Evolutionary conservation across 2,329 filamentous ascomycete species (phyloP).

Genomic region (Arachnomyces sp.): DNA sequence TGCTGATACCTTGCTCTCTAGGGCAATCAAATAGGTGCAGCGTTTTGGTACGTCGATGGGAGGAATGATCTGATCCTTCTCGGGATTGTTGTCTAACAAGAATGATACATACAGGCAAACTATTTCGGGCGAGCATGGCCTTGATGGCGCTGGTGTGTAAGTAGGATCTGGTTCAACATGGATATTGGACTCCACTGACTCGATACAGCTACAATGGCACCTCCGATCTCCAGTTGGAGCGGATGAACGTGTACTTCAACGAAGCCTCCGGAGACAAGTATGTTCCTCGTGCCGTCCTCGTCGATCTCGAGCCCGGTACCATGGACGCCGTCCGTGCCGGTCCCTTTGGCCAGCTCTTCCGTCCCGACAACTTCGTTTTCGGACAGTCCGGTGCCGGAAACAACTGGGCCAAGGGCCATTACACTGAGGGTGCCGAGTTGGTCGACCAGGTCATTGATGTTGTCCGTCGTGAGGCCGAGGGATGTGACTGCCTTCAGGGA

Average conservation of each 20-base stretch:
- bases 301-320: slow-evolving; percentile 98
- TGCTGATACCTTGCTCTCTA: slow-evolving; percentile 34
- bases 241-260: slow-evolving; percentile 99
- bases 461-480: slow-evolving; percentile 96
- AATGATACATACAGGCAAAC: slow-evolving; percentile 55
- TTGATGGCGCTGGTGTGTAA: slow-evolving; percentile 94
- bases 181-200: slow-evolving; percentile 19
- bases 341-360: slow-evolving; percentile 98
- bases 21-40: slow-evolving; percentile 99
- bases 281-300: slow-evolving; percentile 96
- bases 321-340: slow-evolving; percentile 99
- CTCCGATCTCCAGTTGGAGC: slow-evolving; percentile 98
- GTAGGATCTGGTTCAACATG: too few species aligned
- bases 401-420: slow-evolving; percentile 99
- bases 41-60: slow-evolving; percentile 73
- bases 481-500: slow-evolving; percentile 98
- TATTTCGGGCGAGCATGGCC: slow-evolving; percentile 86
- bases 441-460: slow-evolving; percentile 98
- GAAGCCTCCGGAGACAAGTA: slow-evolving; percentile 98
- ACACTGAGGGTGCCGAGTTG: slow-evolving; percentile 98
- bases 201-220: slow-evolving; percentile 80
- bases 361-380: slow-evolving; percentile 99
- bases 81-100: too few species aligned
- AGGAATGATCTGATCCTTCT: too few species aligned
- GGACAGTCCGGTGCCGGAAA: slow-evolving; percentile 99